Conservation (phyloP, 2,329 filamentous ascomycete species). For the Fusarium veterinarium region DNA sequence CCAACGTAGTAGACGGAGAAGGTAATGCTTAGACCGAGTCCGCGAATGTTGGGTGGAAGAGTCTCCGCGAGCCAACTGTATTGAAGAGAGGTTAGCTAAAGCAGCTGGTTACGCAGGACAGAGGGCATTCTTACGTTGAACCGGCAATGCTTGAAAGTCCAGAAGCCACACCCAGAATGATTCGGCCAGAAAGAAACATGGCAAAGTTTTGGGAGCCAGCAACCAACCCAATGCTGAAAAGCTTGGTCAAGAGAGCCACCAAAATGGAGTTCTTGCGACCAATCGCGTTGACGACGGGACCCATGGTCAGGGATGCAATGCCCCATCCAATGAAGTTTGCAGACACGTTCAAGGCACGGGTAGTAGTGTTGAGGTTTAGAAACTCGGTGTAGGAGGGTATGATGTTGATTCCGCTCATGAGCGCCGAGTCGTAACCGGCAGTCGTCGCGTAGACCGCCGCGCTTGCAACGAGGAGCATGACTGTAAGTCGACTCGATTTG, state of each 20-base stretch:
- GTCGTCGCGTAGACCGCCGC: background rate
- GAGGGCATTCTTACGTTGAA: background rate
- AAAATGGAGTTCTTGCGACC: conserved; percentile 2
- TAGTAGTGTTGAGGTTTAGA: background rate
- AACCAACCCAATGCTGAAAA: background rate
- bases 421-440: background rate
- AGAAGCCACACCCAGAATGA: background rate
- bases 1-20: conserved; percentile 1
- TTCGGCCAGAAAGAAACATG: background rate
- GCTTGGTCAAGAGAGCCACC: background rate
- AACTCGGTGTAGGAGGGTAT: background rate
- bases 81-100: background rate
- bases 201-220: background rate
- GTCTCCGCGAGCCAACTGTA: background rate
- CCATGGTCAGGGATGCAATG: background rate
- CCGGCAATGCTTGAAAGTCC: background rate
- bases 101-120: rapidly evolving
- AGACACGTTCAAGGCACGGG: background rate
- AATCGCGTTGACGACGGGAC: background rate
- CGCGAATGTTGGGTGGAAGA: background rate
- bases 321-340: background rate
- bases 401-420: background rate
- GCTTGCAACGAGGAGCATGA: background rate
- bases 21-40: background rate
- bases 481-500: background rate